Percentiles rank a stretch among this genome's conserved stretches.
Evolutionary conservation across 2,329 filamentous ascomycete genomes (phyloP).

Genomic region (Tolypocladium nubicola): DNA sequence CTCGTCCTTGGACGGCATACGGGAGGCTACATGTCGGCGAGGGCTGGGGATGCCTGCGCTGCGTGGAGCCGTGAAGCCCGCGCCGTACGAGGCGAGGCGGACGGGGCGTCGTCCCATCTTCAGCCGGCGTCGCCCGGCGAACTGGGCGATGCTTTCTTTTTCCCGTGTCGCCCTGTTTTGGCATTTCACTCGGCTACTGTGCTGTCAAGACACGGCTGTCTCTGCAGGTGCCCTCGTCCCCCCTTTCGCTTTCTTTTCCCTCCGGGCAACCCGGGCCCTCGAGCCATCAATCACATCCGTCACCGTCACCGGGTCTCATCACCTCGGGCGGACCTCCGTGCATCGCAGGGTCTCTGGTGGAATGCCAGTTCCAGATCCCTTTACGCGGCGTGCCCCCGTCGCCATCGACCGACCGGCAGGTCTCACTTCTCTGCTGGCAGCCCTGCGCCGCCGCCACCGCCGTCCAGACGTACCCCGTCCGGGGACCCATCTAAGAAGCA

Average conservation of each 20-base stretch:
- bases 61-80: not conserved
- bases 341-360: not conserved
- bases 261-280: not conserved
- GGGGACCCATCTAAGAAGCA: not conserved
- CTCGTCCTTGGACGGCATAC: not conserved
- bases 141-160: not conserved
- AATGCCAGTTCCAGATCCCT: not conserved
- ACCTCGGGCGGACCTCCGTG: not conserved
- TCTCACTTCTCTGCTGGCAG: not conserved
- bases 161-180: not conserved
- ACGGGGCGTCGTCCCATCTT: not conserved
- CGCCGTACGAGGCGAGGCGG: not conserved
- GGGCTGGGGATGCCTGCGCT: not conserved
- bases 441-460: not conserved
- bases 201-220: constrained; percentile 1
- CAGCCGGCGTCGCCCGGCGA: not conserved
- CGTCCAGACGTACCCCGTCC: not conserved
- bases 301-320: not conserved
- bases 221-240: not conserved
- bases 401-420: not conserved
- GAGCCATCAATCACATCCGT: not conserved
- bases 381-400: not conserved
- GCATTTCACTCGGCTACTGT: not conserved
- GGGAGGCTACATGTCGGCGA: not conserved
- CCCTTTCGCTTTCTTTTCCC: not conserved